A percentile compares a stretch with the other conserved stretches of the same genome.
phyloP scores from a whole-genome alignment of 1,139 yeast species.

The Petasospora fabianii region DNA sequence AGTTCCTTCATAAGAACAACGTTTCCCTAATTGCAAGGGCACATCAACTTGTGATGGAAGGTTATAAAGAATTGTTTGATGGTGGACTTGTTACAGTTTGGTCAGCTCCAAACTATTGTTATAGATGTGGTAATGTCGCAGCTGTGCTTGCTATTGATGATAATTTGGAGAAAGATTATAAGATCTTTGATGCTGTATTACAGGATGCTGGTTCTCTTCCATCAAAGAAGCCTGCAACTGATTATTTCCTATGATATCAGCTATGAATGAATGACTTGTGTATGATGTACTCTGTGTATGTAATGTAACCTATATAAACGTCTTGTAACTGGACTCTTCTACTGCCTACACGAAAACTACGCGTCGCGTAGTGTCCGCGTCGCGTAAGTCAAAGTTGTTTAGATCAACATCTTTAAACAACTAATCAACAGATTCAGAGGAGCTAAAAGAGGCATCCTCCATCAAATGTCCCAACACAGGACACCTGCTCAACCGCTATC shows the following conservation, averaged over 20 bases:
- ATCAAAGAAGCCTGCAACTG: constrained; percentile 70
- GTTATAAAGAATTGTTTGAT: constrained; percentile 83
- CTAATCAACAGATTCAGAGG: not conserved
- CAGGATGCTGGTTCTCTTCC: constrained; percentile 60
- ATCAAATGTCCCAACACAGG: constrained; percentile 10
- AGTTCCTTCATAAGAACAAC: constrained; percentile 76
- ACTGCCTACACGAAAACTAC: too few species aligned
- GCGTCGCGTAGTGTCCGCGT: too few species aligned
- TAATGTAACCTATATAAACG: too few species aligned
- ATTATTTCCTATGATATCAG: constrained; percentile 46
- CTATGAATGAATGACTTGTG: not conserved
- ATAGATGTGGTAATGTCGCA: constrained; percentile 93
- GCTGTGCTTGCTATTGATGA: constrained; percentile 83
- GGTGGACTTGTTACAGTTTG: constrained; percentile 87
- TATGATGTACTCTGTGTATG: not conserved
- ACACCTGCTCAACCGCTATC: constrained; percentile 20
- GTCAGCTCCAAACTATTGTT: constrained; percentile 94
- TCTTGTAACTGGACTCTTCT: too few species aligned
- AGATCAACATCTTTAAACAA: not conserved
- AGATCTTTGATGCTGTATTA: constrained; percentile 80
- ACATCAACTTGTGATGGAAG: constrained; percentile 98
- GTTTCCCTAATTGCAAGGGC: constrained; percentile 91
- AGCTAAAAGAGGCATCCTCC: not conserved
- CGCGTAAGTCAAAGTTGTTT: not conserved
- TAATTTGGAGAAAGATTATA: constrained; percentile 63